A percentile compares a stretch with the other conserved stretches of the same genome.
Conservation (phyloP, 2,329 filamentous ascomycete species). For the Aotearoamyces nothofagi region DNA sequence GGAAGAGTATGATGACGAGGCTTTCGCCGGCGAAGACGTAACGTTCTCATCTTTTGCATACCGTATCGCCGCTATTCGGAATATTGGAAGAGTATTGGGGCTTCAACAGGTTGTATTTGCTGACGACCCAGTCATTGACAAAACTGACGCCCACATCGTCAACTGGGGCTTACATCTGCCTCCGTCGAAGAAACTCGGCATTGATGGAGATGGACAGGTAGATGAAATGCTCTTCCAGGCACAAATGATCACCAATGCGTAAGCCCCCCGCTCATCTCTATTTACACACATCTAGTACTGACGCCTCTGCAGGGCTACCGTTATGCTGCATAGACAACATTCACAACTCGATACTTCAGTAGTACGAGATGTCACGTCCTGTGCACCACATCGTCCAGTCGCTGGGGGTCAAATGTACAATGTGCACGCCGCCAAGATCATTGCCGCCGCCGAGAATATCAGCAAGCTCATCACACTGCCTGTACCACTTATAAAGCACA, state of each 20-base stretch:
- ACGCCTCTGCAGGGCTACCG: slow-evolving; percentile 34
- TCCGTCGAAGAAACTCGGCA: slow-evolving; percentile 49
- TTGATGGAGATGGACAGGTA: slow-evolving; percentile 53
- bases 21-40: slow-evolving; percentile 49
- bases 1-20: slow-evolving; percentile 57
- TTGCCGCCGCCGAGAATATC: slow-evolving; percentile 65
- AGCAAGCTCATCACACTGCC: slow-evolving; percentile 62
- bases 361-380: slow-evolving; percentile 43
- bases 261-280: too few species aligned
- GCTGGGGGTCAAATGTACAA: slow-evolving; percentile 1
- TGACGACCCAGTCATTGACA: slow-evolving; percentile 36
- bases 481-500: slow-evolving; percentile 56
- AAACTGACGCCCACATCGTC: slow-evolving; percentile 38
- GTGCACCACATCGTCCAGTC: slow-evolving; percentile 38
- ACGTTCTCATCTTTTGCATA: slow-evolving; percentile 77
- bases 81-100: slow-evolving; percentile 61
- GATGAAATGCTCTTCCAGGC: slow-evolving; percentile 91
- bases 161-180: slow-evolving; percentile 77
- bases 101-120: slow-evolving; percentile 34
- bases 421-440: slow-evolving; percentile 66
- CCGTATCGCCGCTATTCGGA: slow-evolving; percentile 65
- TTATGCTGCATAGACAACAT: slow-evolving; percentile 66
- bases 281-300: slow-evolving; percentile 1
- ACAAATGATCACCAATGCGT: slow-evolving; percentile 54
- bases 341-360: slow-evolving; percentile 56